phyloP scores from a whole-genome alignment of 2,329 filamentous ascomycete genomes.

The Sclerotinia trifoliorum region DNA sequence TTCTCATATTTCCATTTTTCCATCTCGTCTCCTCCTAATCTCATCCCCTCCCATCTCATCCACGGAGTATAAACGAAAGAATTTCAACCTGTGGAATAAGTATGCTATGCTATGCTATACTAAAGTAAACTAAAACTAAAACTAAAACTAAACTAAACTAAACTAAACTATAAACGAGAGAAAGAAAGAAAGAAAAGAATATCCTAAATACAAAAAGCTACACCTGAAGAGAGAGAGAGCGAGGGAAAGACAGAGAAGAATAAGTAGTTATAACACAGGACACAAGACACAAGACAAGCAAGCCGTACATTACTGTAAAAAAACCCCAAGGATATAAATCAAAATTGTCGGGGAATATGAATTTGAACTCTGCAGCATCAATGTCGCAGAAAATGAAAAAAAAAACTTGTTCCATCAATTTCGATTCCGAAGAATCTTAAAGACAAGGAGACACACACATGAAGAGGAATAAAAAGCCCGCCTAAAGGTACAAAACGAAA shows the following conservation, averaged over 20 bases:
- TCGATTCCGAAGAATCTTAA: neutral
- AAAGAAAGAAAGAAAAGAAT: neutral
- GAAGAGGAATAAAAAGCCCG: slow-evolving; percentile 1
- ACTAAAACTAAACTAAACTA: neutral
- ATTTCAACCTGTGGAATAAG: neutral
- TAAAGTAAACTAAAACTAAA: neutral
- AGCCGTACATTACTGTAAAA: slow-evolving; percentile 3
- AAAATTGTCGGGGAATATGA: neutral
- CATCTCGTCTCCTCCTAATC: neutral
- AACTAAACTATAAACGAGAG: neutral
- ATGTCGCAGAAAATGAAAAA: neutral
- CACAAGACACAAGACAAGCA: neutral
- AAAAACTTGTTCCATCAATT: neutral
- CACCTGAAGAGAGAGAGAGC: slow-evolving; percentile 27
- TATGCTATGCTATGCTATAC: neutral
- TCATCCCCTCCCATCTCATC: neutral
- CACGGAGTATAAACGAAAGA: neutral
- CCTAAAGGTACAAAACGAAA: slow-evolving; percentile 11
- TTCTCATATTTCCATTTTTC: neutral
- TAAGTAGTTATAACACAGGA: slow-evolving; percentile 3
- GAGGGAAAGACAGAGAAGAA: slow-evolving; percentile 22
- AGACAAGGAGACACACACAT: neutral
- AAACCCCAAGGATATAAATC: neutral
- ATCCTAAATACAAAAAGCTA: slow-evolving; percentile 10
- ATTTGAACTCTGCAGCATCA: neutral